Conservation (phyloP, 2,329 filamentous ascomycete genomes). For the Claviceps citrina region DNA sequence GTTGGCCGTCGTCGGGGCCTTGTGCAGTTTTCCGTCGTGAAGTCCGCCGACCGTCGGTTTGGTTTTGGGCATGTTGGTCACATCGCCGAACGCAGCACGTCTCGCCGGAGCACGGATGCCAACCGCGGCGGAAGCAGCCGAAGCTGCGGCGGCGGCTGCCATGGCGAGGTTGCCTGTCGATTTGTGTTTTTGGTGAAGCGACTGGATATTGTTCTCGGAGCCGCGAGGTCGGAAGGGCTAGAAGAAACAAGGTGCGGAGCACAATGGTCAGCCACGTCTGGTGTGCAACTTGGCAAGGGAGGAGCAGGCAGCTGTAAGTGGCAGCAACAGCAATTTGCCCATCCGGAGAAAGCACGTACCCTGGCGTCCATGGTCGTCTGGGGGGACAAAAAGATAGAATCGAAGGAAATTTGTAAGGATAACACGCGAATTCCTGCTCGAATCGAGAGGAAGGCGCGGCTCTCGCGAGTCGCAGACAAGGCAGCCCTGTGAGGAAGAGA, state of each 20-base stretch:
- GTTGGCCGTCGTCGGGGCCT: constrained; percentile 13
- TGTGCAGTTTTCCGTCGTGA: constrained; percentile 22
- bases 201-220: constrained; percentile 38
- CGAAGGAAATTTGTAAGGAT: not conserved
- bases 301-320: no score
- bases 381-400: not conserved
- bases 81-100: constrained; percentile 66
- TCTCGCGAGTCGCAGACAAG: not conserved
- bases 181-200: constrained; percentile 68
- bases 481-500: constrained; percentile 2
- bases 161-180: constrained; percentile 47
- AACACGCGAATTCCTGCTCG: constrained; percentile 1
- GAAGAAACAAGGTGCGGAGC: not conserved
- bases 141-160: constrained; percentile 8
- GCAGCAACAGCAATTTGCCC: no score
- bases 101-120: constrained; percentile 40
- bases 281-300: no score
- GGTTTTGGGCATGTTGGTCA: constrained; percentile 51
- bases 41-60: constrained; percentile 18
- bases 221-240: constrained; percentile 27
- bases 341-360: constrained; percentile 1
- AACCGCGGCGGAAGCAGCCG: constrained; percentile 8
- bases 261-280: constrained; percentile 1
- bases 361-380: constrained; percentile 5
- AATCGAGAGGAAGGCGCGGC: constrained; percentile 1